These are phyloP conservation scores for Arabidopsis thaliana DNA, from an alignment of 345 rosid genomes.

Conservation along the genomic window DNA sequence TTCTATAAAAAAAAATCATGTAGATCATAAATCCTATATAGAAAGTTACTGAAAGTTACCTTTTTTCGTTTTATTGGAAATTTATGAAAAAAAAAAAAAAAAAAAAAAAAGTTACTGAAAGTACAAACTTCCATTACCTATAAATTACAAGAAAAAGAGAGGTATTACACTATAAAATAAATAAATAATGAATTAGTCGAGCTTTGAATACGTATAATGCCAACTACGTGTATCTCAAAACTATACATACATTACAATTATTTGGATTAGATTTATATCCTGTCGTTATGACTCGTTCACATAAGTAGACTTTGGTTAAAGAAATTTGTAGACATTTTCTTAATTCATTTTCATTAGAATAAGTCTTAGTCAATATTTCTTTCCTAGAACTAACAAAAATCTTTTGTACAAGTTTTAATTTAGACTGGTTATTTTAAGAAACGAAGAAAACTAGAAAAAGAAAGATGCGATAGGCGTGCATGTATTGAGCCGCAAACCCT, in stretches of 20 bases:
- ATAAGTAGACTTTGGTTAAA: constrained; percentile 30
- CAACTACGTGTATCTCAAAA: constrained; percentile 15
- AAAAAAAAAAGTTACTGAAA: neutral
- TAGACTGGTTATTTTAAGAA: constrained; percentile 10
- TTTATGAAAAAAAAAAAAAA: no score
- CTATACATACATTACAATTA: neutral
- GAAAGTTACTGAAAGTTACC: neutral
- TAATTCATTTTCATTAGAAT: constrained; percentile 6
- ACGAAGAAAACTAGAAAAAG: neutral
- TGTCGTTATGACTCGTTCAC: constrained; percentile 21
- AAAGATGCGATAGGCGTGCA: constrained; percentile 42
- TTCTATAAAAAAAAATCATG: neutral
- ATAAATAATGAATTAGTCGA: constrained; percentile 13
- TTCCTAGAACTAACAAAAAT: constrained; percentile 26
- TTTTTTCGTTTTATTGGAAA: no score
- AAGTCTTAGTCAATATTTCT: constrained; percentile 20
- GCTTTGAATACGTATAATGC: constrained; percentile 28
- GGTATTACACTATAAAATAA: neutral
- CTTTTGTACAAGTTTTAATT: constrained; percentile 8
- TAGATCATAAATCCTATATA: constrained; percentile 10
- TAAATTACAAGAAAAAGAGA: constrained; percentile 4
- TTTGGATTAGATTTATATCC: neutral
- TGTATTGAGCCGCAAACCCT: constrained; percentile 50
- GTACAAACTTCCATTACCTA: neutral
- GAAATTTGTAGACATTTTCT: neutral